Evolutionary conservation across 768 basidiomycete species (phyloP), one percentile per base, ranked within the genome.

Genomic region (Candolleomyces eurysporus): DNA sequence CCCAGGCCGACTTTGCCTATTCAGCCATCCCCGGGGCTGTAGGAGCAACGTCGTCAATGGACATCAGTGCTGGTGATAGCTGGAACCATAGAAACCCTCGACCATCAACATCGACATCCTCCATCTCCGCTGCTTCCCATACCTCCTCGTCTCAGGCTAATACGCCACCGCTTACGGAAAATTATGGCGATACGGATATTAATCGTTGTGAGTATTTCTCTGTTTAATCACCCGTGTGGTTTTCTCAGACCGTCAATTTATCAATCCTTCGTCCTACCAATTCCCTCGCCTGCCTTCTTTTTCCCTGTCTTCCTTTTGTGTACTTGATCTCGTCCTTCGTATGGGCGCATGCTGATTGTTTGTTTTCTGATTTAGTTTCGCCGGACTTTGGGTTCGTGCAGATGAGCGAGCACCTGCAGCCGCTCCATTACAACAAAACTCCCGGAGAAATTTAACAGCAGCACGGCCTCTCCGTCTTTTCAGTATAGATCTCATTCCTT

Each of bases 351-450:
- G 61, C 64, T 65, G 57, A 65, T 58, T 58, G 57, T 59, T 64
- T 53, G 57, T 43, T 56, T 31, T 36, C 10, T 46, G 58, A 65
- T 55, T 40, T 58, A 63, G 90, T 88, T 83, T 89, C 90, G 69
- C 90, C 90, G 75, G 90, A 91, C 81, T 91, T 90, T 79, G 91
- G 88, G 63, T 92, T 85, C 77, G 89, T 91, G 69, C 80, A 83
- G 68, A 88, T 91, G 88, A 90, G 86, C 74, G 90, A 90, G 72
- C 88, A 91, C 69, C 74, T 90, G 60, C 55, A 57, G 45, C 82
- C 85, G 57, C 79, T 81, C 66, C 81, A 84, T 67, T 88, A 87
- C 79, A 81, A 76, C 76, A 88, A 88, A 68, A 73, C 79, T 62
- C 68, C 79, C 48, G 79, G 79, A 65, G 85, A 83, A 67, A 79